A percentile compares a stretch with the other conserved stretches of the same genome.
Evolutionary conservation across 2,329 filamentous ascomycete genomes (phyloP).

Genomic region (Huntiella abstrusa): DNA sequence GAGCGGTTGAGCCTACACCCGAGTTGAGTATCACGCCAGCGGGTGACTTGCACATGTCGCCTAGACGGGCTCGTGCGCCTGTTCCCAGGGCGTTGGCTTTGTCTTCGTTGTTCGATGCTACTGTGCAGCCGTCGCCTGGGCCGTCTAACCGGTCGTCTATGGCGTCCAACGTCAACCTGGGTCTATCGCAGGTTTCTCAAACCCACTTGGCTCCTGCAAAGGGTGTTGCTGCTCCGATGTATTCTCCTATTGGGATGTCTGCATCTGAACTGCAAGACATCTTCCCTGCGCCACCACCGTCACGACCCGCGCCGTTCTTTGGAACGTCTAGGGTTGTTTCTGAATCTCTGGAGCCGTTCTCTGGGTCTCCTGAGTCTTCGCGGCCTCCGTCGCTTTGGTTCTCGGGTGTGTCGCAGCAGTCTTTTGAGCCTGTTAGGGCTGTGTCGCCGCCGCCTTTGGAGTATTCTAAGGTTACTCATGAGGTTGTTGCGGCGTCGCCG

Average conservation of each 20-base stretch:
- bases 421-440: conserved; percentile 1
- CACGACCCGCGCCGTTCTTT: background rate
- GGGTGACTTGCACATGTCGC: conserved; percentile 1
- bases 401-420: conserved; percentile 2
- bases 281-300: conserved; percentile 9
- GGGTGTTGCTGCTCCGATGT: conserved; percentile 1
- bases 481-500: background rate
- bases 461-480: background rate
- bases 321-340: conserved; percentile 2
- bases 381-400: conserved; percentile 1
- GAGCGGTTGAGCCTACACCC: background rate
- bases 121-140: conserved; percentile 1
- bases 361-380: background rate
- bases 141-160: background rate
- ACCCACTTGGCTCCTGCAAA: conserved; percentile 2
- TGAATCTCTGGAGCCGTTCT: conserved; percentile 1
- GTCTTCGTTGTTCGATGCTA: conserved; percentile 7
- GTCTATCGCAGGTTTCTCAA: conserved; percentile 1
- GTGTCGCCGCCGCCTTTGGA: conserved; percentile 1
- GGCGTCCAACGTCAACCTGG: background rate
- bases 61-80: background rate
- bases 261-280: conserved; percentile 9
- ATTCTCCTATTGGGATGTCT: conserved; percentile 9
- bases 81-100: conserved; percentile 5
- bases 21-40: conserved; percentile 2